phyloP scores from a whole-genome alignment of 176 grass and related monocot genomes.

The Ensete glaucum region DNA sequence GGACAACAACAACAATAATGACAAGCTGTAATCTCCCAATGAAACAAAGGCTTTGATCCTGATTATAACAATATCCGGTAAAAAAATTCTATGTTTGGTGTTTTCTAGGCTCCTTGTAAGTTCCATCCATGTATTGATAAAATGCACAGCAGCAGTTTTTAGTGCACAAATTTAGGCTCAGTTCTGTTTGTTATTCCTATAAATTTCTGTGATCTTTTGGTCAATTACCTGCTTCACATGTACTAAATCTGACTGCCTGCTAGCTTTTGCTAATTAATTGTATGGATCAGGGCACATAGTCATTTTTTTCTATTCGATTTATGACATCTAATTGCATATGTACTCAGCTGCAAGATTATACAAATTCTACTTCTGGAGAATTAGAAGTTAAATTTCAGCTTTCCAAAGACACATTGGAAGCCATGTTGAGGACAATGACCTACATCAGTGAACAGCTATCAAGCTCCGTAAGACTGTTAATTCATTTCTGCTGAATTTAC shows the following conservation, averaged over 20 bases:
- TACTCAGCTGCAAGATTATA: constrained; percentile 21
- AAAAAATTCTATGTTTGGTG: too few species aligned
- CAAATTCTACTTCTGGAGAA: constrained; percentile 17
- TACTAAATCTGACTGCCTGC: background rate
- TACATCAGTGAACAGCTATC: constrained; percentile 8
- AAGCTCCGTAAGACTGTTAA: constrained; percentile 15
- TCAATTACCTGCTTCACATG: background rate
- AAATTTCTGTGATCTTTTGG: background rate
- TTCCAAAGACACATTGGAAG: constrained; percentile 27
- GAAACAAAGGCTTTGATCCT: too few species aligned
- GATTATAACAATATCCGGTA: too few species aligned
- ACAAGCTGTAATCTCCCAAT: too few species aligned
- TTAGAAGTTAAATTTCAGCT: constrained; percentile 28
- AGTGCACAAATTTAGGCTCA: too few species aligned
- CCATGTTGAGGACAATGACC: constrained; percentile 13
- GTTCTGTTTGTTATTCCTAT: too few species aligned
- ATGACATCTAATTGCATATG: background rate
- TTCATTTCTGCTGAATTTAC: background rate
- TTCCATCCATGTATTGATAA: too few species aligned
- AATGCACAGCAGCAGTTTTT: too few species aligned
- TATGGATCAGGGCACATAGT: background rate
- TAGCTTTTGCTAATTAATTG: background rate
- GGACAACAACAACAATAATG: too few species aligned
- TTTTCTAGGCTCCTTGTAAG: too few species aligned
- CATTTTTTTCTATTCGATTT: background rate